Conservation (phyloP, 805 yeast genomes). For the Candida tibetensis region DNA sequence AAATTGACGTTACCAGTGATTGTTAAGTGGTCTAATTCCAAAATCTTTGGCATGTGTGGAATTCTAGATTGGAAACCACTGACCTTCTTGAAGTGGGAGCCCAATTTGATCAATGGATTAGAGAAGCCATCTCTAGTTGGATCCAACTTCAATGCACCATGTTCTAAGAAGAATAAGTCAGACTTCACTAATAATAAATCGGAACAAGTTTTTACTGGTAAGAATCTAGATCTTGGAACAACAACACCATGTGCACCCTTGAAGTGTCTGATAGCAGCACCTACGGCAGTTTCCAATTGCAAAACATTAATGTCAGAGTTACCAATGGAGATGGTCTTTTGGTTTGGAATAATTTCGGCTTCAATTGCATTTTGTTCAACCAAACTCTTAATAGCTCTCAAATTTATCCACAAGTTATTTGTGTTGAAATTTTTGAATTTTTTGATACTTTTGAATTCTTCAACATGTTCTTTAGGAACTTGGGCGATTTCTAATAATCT, state of each 20-base stretch:
- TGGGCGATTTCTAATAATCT: slow-evolving; percentile 95
- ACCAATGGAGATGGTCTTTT: slow-evolving; percentile 77
- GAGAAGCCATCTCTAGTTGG: slow-evolving; percentile 85
- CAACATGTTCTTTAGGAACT: slow-evolving; percentile 97
- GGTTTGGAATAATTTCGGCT: slow-evolving; percentile 95
- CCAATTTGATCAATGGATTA: slow-evolving; percentile 92
- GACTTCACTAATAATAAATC: slow-evolving; percentile 93
- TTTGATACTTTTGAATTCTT: slow-evolving; percentile 96
- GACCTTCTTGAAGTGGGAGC: slow-evolving; percentile 95
- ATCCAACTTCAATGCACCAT: slow-evolving; percentile 84
- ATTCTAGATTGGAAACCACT: slow-evolving; percentile 85
- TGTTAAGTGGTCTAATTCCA: slow-evolving; percentile 95
- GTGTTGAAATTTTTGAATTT: slow-evolving; percentile 98
- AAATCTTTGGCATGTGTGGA: slow-evolving; percentile 92
- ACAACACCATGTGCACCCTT: slow-evolving; percentile 95
- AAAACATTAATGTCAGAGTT: slow-evolving; percentile 77
- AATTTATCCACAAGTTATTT: slow-evolving; percentile 95
- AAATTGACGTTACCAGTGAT: slow-evolving; percentile 93
- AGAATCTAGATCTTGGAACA: slow-evolving; percentile 95
- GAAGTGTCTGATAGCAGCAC: slow-evolving; percentile 97
- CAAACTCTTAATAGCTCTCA: slow-evolving; percentile 89
- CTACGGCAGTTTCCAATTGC: slow-evolving; percentile 98
- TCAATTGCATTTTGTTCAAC: slow-evolving; percentile 79
- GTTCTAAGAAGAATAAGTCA: slow-evolving; percentile 85
- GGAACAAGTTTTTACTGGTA: slow-evolving; percentile 97